Percentiles rank a stretch among this genome's conserved stretches.
phyloP scores from a whole-genome alignment of 208 protist species.

The Trypanosoma scelopori region DNA sequence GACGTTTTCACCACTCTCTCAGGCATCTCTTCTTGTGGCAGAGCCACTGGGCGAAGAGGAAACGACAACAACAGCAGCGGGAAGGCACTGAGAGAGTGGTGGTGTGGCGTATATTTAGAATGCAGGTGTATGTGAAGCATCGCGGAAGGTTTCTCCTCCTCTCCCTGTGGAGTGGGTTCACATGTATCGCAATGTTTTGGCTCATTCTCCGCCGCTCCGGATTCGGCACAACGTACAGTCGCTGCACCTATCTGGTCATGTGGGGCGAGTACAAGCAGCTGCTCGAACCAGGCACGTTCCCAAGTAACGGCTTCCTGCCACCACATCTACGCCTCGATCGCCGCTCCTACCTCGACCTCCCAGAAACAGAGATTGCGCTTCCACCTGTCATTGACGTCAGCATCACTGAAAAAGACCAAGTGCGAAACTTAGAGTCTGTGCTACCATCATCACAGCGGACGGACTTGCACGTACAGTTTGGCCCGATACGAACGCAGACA shows the following conservation, averaged over 20 bases:
- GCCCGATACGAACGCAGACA: slow-evolving; percentile 68
- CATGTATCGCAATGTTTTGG: slow-evolving; percentile 74
- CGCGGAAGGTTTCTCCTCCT: slow-evolving; percentile 66
- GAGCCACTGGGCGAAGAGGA: not conserved
- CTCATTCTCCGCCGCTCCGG: slow-evolving; percentile 72
- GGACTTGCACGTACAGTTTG: slow-evolving; percentile 76
- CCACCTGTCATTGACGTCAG: slow-evolving; percentile 75
- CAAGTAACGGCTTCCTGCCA: slow-evolving; percentile 66
- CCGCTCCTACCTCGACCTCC: slow-evolving; percentile 76
- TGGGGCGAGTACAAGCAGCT: slow-evolving; percentile 85
- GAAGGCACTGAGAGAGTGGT: not conserved
- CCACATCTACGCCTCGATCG: slow-evolving; percentile 80
- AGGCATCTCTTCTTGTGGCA: not conserved
- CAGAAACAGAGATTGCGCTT: slow-evolving; percentile 74
- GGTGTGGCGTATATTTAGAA: slow-evolving; percentile 13
- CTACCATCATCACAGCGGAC: slow-evolving; percentile 60
- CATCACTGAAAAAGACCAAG: slow-evolving; percentile 51
- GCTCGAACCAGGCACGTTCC: slow-evolving; percentile 71
- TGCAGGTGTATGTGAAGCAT: slow-evolving; percentile 75
- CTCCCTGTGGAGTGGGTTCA: slow-evolving; percentile 60
- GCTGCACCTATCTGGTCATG: slow-evolving; percentile 76
- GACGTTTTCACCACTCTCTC: no score
- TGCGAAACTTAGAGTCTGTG: slow-evolving; percentile 52
- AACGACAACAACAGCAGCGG: slow-evolving; percentile 3
- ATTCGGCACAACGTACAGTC: slow-evolving; percentile 82